A percentile compares a stretch with the other conserved stretches of the same genome.
Conservation (phyloP, 2,329 filamentous ascomycete genomes). For the Chaetomium strumarium region DNA sequence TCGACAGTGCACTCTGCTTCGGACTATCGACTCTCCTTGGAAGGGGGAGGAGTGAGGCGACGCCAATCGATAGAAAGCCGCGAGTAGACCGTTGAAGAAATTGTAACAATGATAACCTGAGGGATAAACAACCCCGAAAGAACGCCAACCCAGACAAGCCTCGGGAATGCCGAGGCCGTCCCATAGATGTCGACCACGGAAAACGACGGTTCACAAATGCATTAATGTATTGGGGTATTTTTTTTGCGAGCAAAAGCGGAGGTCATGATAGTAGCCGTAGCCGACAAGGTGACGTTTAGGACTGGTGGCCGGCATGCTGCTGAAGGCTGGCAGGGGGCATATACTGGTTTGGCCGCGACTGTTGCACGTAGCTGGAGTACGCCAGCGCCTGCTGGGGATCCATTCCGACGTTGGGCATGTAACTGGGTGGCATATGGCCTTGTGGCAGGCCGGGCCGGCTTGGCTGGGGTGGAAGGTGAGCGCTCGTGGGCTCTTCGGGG, state of each 20-base stretch:
- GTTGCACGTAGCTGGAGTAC: constrained; percentile 79
- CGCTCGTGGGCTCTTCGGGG: constrained; percentile 78
- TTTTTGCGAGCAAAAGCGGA: constrained; percentile 41
- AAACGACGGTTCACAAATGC: constrained; percentile 40
- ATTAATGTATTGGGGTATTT: constrained; percentile 52
- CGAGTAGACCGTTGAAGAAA: constrained; percentile 11
- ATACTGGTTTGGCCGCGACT: constrained; percentile 66
- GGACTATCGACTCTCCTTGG: background rate
- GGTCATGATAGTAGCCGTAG: constrained; percentile 27
- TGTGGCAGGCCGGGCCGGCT: constrained; percentile 60
- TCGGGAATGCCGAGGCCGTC: constrained; percentile 35
- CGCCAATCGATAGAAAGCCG: constrained; percentile 10
- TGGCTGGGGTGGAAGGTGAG: constrained; percentile 64
- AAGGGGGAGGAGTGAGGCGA: constrained; percentile 5
- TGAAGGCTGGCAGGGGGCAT: constrained; percentile 80
- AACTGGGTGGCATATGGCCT: constrained; percentile 59
- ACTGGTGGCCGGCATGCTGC: constrained; percentile 75
- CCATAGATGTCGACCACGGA: constrained; percentile 29
- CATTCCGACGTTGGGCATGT: constrained; percentile 58
- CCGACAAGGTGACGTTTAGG: constrained; percentile 41
- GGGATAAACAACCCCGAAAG: constrained; percentile 21
- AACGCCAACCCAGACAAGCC: constrained; percentile 42
- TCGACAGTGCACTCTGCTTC: background rate
- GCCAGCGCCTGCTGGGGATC: constrained; percentile 74
- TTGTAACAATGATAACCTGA: constrained; percentile 21